Evolutionary conservation across 176 grass and related monocot genomes (phyloP), one percentile per base, ranked within the genome.

Genomic region (Avena atlantica): DNA sequence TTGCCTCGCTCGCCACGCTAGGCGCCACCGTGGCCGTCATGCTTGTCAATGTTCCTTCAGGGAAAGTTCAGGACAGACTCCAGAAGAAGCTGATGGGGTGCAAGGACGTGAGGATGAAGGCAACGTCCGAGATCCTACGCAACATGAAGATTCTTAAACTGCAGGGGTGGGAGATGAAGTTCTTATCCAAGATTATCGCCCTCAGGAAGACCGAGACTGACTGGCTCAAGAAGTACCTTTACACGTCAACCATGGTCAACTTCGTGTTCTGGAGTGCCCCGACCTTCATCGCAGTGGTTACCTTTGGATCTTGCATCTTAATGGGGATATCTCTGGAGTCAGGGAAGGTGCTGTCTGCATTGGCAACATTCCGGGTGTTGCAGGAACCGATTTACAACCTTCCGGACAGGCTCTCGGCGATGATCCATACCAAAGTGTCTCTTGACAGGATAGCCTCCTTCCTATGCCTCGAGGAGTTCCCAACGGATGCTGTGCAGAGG

Each of bases 61-160:
- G 76, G 21, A 45, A 51, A 51, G 47, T 75, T 8, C 70, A 93
- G 63, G 66, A 92, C 76, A 93, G 82, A 1, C 93, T 88, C 81
- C 89, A 89, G 80, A 61, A 88, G 73, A 91, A 90, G 66, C 70
- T 75, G 45, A 75, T 75, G 72, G 24, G 6, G 21, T 51, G 72
- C 72, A 75, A 75, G 21, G 72, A 94, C 27, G 65, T 79, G 11
- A 85, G 95, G 78, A 97, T 95, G 95, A 97, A 95, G 57, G 84
- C 89, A 1, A 97, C 86, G 17, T 91, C 95, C 0, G 89, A 97
- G 85, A 92, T 95, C 53, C 75, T 97, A n/a, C 87, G 87, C 59
- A 97, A 93, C 91, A 97, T 97, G 91, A 90, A 89, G 80, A 91
- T 91, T 88, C 92, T 95, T 45, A 97, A 95, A 19, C 83, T 95